Base-by-base conservation (phyloP, 2,329 filamentous ascomycete genomes). In the Penicillium paneum region DNA sequence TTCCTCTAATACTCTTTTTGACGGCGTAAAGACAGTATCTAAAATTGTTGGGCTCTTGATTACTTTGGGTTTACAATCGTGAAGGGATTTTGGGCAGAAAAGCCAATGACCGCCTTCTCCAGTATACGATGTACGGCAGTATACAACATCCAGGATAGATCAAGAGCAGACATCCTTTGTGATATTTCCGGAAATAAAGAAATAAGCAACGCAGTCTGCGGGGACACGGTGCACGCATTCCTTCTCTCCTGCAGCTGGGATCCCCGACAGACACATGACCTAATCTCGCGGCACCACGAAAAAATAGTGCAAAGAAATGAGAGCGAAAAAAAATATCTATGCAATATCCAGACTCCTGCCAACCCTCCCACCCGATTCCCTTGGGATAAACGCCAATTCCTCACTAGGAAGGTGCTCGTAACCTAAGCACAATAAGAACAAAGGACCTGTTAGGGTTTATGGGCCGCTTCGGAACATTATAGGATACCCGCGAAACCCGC, bases 401-500 rank as follows among this genome's bases (percentile, higher is more conserved):
- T 44, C 46, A 17, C 38, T 34, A 5, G 24, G 44, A 26, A 42
- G 19, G 12, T 17, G 15, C 32, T 28, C 5, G 17, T 49, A 41
- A 47, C 31, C 10, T n/a, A 57, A 35, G 24, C 29, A n/a, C 15
- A n/a, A 36, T 15, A 34, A 39, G 31, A 52, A 32, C 32, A 42
- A 51, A 48, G 32, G 17, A 36, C 34, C 24, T n/a, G 28, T 19
- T 15, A 10, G 21, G 5, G 13, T 12, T 13, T 5, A 31, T 26
- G n/a, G n/a, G 31, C 26, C 26, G 11, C 19, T 43, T 34, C 26
- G 10, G 13, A n/a, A n/a, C 34, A 26, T 53, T 51, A 59, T 36
- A 54, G 52, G 42, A 59, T 44, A 38, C 54, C 55, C n/a, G 54
- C 43, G 7, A 60, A 35, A 31, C 46, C 59, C 36, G 45, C 54